phyloP scores from a whole-genome alignment of 139 green algal species.

The Volvox africanus region DNA sequence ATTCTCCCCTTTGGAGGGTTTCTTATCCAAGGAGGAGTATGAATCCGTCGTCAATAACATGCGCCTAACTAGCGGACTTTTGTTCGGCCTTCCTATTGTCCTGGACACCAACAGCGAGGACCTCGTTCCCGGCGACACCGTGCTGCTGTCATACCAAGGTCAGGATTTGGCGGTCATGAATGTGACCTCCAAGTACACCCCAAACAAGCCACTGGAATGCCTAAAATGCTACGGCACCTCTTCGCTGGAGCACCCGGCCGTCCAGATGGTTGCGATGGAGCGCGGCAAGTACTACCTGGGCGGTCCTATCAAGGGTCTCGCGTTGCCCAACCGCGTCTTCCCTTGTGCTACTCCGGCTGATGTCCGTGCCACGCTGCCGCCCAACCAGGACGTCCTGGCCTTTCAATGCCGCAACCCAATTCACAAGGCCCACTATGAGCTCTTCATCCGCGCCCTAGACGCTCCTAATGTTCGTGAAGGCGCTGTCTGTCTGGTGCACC shows the following conservation, averaged over 20 bases:
- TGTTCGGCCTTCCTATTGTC: conserved; percentile 90
- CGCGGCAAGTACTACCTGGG: conserved; percentile 87
- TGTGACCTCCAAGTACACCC: conserved; percentile 78
- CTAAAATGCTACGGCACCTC: conserved; percentile 88
- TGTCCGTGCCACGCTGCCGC: conserved; percentile 78
- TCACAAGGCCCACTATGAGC: conserved; percentile 91
- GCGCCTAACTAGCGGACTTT: conserved; percentile 73
- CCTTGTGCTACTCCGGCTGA: conserved; percentile 79
- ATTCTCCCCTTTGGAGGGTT: conserved; percentile 92
- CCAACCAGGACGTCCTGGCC: conserved; percentile 78
- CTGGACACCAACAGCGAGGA: conserved; percentile 86
- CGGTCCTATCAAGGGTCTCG: conserved; percentile 81
- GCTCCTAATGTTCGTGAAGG: conserved; percentile 80
- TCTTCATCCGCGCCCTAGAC: conserved; percentile 88
- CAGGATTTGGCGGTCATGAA: conserved; percentile 76
- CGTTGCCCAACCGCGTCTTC: conserved; percentile 86
- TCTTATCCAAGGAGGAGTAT: conserved; percentile 92
- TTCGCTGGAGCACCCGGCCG: conserved; percentile 87
- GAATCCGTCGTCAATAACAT: conserved; percentile 86
- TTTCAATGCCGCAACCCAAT: conserved; percentile 92
- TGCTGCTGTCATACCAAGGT: conserved; percentile 81
- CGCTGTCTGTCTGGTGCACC: conserved; percentile 87
- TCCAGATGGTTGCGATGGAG: conserved; percentile 90
- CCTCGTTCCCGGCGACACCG: conserved; percentile 49
- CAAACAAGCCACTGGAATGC: conserved; percentile 85